Evolutionary conservation across 2,329 filamentous ascomycete species (phyloP), one percentile per base, ranked within the genome.

Genomic region (Emericellopsis atlantica): DNA sequence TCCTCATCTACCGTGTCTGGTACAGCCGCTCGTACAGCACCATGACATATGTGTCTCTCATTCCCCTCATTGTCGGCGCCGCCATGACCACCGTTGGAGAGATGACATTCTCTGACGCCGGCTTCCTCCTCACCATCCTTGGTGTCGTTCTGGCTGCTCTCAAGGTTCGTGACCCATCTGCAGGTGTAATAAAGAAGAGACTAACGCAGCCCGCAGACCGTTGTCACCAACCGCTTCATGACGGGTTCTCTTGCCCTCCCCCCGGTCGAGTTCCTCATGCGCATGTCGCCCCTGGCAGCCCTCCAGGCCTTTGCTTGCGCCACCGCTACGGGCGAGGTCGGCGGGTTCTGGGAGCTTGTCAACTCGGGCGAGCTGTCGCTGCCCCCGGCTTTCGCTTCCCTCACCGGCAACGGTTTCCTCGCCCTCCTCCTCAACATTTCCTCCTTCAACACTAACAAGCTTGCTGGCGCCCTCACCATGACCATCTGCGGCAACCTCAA

Each of bases 171-270:
- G 32, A 12, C n/a, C 11, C 24, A 16, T 33, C 37, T 18, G 36
- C 29, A 22, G 9, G 22, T 36, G 32, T 6, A 21, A 16, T 23
- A 26, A 7, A n/a, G 21, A 3, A 6, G n/a, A 10, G 16, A 2
- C 10, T 22, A 18, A 31, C 29, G 23, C 21, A 32, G 32, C 22
- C 18, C 36, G 8, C 41, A 69, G 65, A 79, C 75, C 2, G 71
- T 81, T 29, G 72, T 73, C 24, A 78, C 76, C 31, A 80, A 80
- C 58, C 69, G 72, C 50, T 68, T 80, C 50, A 77, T 79, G 72
- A 80, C 76, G 8, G 75, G 74, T 26, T 65, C 67, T 4, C 64
- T 79, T 23, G 65, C 68, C 16, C 66, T 79, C 4, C 69, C 72
- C 1, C 68, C 74, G 2, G 62, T 78, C 45, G 76, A 81, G 51